Conservation (phyloP, 2,329 filamentous ascomycete species). For the Amesomyces nigricolor region DNA sequence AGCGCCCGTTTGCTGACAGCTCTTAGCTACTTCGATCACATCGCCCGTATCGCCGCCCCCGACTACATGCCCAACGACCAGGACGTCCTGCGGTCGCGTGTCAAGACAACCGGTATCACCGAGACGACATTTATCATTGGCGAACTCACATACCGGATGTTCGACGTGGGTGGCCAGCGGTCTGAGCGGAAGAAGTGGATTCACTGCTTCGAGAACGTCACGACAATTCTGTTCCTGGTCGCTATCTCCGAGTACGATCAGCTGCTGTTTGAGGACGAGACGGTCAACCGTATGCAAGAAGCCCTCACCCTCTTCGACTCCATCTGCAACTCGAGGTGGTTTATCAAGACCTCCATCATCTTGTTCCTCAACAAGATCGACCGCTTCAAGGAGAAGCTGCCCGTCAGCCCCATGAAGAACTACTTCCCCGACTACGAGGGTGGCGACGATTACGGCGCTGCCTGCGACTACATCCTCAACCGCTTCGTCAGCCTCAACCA, state of each 20-base stretch:
- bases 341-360: constrained; percentile 84
- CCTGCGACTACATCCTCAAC: constrained; percentile 98
- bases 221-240: constrained; percentile 91
- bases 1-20: constrained; percentile 30
- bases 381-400: constrained; percentile 80
- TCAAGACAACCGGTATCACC: constrained; percentile 96
- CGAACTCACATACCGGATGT: constrained; percentile 93
- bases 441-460: constrained; percentile 89
- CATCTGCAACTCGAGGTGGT: constrained; percentile 84
- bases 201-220: constrained; percentile 97
- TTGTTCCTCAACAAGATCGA: constrained; percentile 89
- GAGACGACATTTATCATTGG: constrained; percentile 95
- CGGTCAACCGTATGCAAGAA: constrained; percentile 91
- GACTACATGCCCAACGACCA: constrained; percentile 95
- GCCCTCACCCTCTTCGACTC: constrained; percentile 81
- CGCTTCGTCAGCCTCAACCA: constrained; percentile 97
- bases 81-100: constrained; percentile 90
- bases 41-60: constrained; percentile 80
- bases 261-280: constrained; percentile 92
- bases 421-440: constrained; percentile 92
- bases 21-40: constrained; percentile 87
- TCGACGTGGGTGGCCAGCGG: constrained; percentile 91
- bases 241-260: constrained; percentile 98
- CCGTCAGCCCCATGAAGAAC: constrained; percentile 76
- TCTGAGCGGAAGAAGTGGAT: constrained; percentile 99